Base-by-base conservation (phyloP, 352 stramenopile species). In the Peronospora farinosa region DNA sequence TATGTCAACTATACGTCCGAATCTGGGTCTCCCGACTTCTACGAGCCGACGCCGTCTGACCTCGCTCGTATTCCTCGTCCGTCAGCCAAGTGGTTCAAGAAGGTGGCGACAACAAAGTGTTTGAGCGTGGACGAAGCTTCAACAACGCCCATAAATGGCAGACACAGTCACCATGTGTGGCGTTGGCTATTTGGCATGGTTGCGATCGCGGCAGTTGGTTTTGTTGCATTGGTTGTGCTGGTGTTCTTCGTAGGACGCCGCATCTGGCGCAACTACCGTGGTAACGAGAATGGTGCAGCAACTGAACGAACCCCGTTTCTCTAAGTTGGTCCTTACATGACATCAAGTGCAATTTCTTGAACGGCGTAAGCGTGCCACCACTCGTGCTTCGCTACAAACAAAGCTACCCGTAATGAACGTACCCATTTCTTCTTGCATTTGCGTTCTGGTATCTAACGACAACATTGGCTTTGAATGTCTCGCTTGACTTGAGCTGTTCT, bases 1-100 rank as follows among this genome's bases (percentile, higher is more conserved):
- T 73, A 78, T 52, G 64, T 83, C 51, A 65, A 80, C 40, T 83
- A 62, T 39, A 72, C 70, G 62, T 62, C 44, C 11, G 23, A 66
- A 31, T 28, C 47, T 2, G 58, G 58, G 0, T 58, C 51, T 21
- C 42, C 42, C 1, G 58, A 66, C 28, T 56, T 43, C 38, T 57
- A 53, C 48, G 23, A 50, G 16, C 47, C 58, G 3, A 58, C 62
- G 25, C 23, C 58, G 13, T 46, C 47, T 2, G 60, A 74, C 23
- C 45, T 79, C 10, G 31, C 40, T 28, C 62, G 69, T 11, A 74
- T 69, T 19, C 55, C 69, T 42, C 65, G 69, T 28, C 47, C 53
- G 16, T 55, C 69, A 8, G 69, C 69, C 30, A 61, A 62, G n/a
- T 75, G 66, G 66, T 61, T 60, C 21, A 17, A 42, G 13, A 61